Conservation (phyloP, 2,329 filamentous ascomycete genomes). For the Fusarium longipes region DNA sequence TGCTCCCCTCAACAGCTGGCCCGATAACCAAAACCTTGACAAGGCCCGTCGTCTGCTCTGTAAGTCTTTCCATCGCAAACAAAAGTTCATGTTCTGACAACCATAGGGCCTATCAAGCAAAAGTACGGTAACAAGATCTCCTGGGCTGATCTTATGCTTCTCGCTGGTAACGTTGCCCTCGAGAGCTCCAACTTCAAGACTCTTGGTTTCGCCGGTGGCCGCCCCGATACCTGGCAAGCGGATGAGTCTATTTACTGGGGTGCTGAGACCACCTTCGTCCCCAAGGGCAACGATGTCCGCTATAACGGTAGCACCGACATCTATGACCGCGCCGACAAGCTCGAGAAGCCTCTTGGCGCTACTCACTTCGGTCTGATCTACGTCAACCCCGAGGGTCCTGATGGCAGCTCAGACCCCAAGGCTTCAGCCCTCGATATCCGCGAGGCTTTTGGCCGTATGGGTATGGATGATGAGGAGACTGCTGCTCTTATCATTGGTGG, state of each 20-base stretch:
- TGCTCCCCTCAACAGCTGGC: conserved; percentile 83
- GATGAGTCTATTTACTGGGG: conserved; percentile 85
- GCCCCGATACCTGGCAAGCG: conserved; percentile 78
- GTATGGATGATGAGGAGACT: conserved; percentile 85
- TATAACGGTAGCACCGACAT: conserved; percentile 68
- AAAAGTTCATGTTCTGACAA: neutral
- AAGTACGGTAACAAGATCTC: conserved; percentile 88
- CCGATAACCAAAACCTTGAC: conserved; percentile 81
- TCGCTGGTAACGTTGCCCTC: conserved; percentile 80
- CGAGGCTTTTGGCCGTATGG: conserved; percentile 80
- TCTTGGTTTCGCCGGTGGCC: conserved; percentile 79
- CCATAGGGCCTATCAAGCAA: conserved; percentile 75
- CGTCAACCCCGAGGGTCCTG: conserved; percentile 82
- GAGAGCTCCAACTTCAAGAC: conserved; percentile 81
- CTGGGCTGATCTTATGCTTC: conserved; percentile 78
- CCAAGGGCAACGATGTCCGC: conserved; percentile 73
- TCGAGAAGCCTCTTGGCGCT: conserved; percentile 75
- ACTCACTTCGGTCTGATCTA: conserved; percentile 77
- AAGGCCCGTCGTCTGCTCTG: conserved; percentile 83
- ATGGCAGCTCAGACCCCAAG: conserved; percentile 75
- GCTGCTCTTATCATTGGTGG: conserved; percentile 83
- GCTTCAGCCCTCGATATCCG: conserved; percentile 79
- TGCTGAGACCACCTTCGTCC: conserved; percentile 76
- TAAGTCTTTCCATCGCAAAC: neutral
- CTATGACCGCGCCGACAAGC: conserved; percentile 65